Evolutionary conservation across 257 asterid genomes (phyloP).

Genomic region (Ajuga chamaepitys): DNA sequence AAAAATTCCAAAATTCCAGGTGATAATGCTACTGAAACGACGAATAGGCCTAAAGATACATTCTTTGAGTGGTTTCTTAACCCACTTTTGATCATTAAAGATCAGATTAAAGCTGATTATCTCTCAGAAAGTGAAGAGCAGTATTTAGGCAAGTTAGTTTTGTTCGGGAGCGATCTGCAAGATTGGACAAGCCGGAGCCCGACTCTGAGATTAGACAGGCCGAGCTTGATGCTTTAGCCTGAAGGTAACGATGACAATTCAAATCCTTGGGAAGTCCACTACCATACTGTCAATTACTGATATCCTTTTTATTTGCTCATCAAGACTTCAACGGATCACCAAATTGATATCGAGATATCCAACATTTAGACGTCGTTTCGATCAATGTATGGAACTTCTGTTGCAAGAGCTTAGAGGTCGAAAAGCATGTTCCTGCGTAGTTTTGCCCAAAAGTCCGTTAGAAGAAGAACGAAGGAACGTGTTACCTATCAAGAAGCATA

Average conservation of each 20-base stretch:
- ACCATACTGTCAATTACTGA: no score
- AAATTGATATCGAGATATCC: constrained; percentile 66
- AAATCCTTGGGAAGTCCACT: no score
- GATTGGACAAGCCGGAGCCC: constrained; percentile 45
- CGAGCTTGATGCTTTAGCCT: constrained; percentile 61
- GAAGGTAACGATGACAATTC: constrained; percentile 29
- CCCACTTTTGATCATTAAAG: constrained; percentile 69
- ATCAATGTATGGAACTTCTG: constrained; percentile 34
- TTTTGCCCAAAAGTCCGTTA: neutral
- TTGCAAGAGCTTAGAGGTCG: constrained; percentile 50
- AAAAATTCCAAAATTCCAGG: constrained; percentile 36
- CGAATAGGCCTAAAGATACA: constrained; percentile 63
- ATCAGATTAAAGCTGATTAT: constrained; percentile 56
- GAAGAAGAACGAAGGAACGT: neutral
- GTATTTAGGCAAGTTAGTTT: constrained; percentile 53
- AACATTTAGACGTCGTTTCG: constrained; percentile 68
- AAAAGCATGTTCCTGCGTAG: constrained; percentile 4
- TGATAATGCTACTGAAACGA: constrained; percentile 32
- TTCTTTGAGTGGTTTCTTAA: constrained; percentile 74
- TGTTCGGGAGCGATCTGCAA: constrained; percentile 41
- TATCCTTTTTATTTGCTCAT: no score
- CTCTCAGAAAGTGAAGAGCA: constrained; percentile 63
- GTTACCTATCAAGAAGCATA: neutral
- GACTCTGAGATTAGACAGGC: constrained; percentile 55
- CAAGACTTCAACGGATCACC: constrained; percentile 46